Percentiles rank a stretch among this genome's conserved stretches.
Evolutionary conservation across 768 basidiomycete genomes (phyloP).

Genomic region (Termitomyces sp.): DNA sequence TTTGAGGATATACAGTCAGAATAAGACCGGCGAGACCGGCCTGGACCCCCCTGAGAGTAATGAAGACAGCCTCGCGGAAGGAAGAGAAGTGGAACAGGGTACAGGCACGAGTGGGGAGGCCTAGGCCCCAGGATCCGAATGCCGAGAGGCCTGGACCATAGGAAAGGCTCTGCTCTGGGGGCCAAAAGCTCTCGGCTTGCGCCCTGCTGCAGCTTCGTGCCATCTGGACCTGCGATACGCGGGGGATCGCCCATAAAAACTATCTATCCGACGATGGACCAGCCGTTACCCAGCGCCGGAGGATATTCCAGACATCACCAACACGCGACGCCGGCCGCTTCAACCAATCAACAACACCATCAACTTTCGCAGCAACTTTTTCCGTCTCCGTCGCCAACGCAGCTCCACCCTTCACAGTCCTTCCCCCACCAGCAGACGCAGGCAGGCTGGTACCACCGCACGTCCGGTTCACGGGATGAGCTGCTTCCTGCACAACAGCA

Average conservation of each 20-base stretch:
- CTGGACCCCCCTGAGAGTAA: background rate
- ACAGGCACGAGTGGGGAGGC: background rate
- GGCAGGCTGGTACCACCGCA: background rate
- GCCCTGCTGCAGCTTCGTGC: background rate
- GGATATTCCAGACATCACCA: background rate
- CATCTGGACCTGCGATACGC: background rate
- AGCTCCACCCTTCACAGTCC: background rate
- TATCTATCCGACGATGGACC: background rate
- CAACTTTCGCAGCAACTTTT: background rate
- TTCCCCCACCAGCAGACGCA: background rate
- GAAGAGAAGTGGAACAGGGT: background rate
- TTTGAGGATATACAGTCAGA: background rate
- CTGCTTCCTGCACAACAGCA: conserved; percentile 12
- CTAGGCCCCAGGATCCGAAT: background rate
- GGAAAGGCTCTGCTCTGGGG: background rate
- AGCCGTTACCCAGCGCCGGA: background rate
- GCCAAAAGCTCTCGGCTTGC: background rate
- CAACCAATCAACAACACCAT: background rate
- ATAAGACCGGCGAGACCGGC: background rate
- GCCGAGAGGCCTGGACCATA: background rate
- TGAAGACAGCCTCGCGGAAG: background rate
- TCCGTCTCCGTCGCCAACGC: background rate
- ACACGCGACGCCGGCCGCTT: background rate
- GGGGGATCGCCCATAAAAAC: background rate
- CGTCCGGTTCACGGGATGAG: conserved; percentile 40